Conservation (phyloP, 2,329 filamentous ascomycete species). For the Seiridium cupressi region DNA sequence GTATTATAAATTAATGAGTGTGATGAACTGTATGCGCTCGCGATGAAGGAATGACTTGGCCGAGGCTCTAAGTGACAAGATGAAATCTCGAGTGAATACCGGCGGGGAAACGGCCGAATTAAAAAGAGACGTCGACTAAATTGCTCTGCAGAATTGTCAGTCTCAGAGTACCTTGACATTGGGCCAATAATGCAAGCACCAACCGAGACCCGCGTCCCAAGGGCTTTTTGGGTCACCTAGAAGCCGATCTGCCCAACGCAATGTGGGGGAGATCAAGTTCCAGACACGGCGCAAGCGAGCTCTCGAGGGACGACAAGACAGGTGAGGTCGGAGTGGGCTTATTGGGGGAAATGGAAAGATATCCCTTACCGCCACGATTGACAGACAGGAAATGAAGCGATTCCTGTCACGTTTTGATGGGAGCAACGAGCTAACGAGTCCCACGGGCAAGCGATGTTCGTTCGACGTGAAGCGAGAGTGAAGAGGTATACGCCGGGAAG, state of each 20-base stretch:
- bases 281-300: conserved; percentile 17
- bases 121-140: conserved; percentile 44
- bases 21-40: conserved; percentile 42
- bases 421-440: conserved; percentile 67
- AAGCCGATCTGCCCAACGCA: neutral
- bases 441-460: conserved; percentile 44
- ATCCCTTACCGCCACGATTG: conserved; percentile 53
- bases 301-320: conserved; percentile 12
- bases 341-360: conserved; percentile 14
- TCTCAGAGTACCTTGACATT: neutral
- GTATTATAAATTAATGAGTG: conserved; percentile 48
- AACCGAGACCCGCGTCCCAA: neutral
- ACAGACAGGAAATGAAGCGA: conserved; percentile 46
- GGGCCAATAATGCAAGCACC: too few relatives aligned
- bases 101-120: conserved; percentile 45
- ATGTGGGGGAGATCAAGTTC: conserved; percentile 1
- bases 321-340: neutral
- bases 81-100: conserved; percentile 32
- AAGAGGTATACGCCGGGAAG: conserved; percentile 29
- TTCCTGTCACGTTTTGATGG: conserved; percentile 46
- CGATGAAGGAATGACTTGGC: conserved; percentile 56
- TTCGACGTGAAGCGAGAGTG: conserved; percentile 40
- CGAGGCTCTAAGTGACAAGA: conserved; percentile 23
- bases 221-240: neutral
- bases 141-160: conserved; percentile 33